A percentile compares a stretch with the other conserved stretches of the same genome.
Conservation (phyloP, 192 early-diverging fungal species). For the Linnemannia exigua region DNA sequence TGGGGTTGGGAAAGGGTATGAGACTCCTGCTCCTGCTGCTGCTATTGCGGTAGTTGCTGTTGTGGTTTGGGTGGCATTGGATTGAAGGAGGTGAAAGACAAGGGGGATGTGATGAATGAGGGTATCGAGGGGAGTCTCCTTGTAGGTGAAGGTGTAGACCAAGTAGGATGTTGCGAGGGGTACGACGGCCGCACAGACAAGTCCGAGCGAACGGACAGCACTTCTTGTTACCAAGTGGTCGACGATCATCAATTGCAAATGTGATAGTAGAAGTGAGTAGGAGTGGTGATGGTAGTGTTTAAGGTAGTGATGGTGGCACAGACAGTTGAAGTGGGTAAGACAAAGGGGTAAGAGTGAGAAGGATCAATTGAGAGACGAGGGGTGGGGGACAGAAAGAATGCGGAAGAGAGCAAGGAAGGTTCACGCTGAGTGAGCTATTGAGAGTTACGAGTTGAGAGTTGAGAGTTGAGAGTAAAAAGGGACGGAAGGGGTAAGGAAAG, state of each 20-base stretch:
- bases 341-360: neutral
- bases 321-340: neutral
- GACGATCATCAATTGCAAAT: conserved; percentile 32
- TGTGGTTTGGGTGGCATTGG: conserved; percentile 24
- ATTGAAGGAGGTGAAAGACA: conserved; percentile 36
- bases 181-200: conserved; percentile 25
- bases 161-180: conserved; percentile 30
- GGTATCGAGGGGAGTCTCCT: conserved; percentile 50
- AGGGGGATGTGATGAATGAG: conserved; percentile 29
- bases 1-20: neutral
- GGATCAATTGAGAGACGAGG: neutral
- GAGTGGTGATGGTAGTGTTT: neutral
- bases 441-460: neutral
- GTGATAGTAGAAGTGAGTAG: neutral
- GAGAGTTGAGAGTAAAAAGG: neutral
- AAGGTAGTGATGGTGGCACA: neutral
- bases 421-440: neutral
- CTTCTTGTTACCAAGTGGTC: conserved; percentile 54
- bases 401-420: neutral
- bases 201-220: conserved; percentile 37
- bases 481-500: neutral
- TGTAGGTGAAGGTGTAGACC: conserved; percentile 40
- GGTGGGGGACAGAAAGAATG: neutral
- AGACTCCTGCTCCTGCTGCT: neutral
- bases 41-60: neutral